These are phyloP conservation scores for Carnegiea gigantea DNA, from an alignment of 179 eudicot genomes.

Conservation along the genomic window DNA sequence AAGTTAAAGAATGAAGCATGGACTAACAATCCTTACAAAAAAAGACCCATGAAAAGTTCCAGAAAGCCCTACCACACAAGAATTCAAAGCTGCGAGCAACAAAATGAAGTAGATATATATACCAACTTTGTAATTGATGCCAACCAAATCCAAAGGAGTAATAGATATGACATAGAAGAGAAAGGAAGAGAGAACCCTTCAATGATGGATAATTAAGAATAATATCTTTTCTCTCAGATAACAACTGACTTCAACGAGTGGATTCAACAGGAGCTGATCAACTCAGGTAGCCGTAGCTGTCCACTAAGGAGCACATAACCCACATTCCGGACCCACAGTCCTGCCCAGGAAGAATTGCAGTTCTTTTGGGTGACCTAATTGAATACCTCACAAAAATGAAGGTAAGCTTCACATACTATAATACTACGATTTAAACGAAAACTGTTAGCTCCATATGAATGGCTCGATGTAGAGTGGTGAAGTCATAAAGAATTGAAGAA, in stretches of 20 bases:
- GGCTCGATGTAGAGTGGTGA: neutral
- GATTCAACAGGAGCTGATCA: neutral
- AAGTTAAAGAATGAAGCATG: too few species aligned
- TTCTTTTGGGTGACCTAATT: neutral
- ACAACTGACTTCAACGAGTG: neutral
- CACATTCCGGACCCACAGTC: neutral
- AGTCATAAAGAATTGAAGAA: neutral
- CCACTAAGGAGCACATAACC: neutral
- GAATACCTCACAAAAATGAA: neutral
- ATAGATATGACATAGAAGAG: neutral
- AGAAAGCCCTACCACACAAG: neutral
- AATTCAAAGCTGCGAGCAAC: neutral
- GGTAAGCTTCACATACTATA: neutral
- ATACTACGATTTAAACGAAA: neutral
- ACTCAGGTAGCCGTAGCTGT: neutral
- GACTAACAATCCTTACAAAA: neutral
- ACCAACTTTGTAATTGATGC: neutral
- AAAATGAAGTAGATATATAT: neutral
- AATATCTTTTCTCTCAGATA: neutral
- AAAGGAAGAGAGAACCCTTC: neutral
- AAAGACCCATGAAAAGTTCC: neutral
- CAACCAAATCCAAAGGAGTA: neutral
- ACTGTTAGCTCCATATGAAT: neutral
- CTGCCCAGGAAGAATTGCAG: neutral
- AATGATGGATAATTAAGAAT: neutral